phyloP scores from a whole-genome alignment of 306 rosid species.

The Medicago arabica region DNA sequence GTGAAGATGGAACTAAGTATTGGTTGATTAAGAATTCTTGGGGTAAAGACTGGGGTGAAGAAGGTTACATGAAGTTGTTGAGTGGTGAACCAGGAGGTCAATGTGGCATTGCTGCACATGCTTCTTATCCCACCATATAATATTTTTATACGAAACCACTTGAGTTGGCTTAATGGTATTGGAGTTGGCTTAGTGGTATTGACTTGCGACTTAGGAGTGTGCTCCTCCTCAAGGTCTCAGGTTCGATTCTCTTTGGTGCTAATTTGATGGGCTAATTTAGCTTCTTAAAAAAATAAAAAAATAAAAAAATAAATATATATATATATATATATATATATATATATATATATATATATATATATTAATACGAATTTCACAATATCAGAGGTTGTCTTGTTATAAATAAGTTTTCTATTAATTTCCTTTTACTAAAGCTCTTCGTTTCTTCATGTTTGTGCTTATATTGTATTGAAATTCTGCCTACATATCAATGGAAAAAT shows the following conservation, averaged over 20 bases:
- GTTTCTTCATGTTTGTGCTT: not conserved
- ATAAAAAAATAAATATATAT: too few species aligned
- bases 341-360: too few species aligned
- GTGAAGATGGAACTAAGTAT: not conserved
- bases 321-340: too few species aligned
- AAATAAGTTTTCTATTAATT: not conserved
- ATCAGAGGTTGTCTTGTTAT: not conserved
- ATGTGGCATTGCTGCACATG: not conserved
- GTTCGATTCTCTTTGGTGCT: too few species aligned
- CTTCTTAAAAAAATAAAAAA: too few species aligned
- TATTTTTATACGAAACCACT: not conserved
- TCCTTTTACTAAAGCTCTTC: not conserved
- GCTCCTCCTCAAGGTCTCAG: too few species aligned
- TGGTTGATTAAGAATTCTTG: conserved; percentile 40
- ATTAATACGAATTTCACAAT: not conserved
- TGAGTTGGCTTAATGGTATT: too few species aligned
- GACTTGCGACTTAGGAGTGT: too few species aligned
- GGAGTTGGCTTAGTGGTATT: too few species aligned
- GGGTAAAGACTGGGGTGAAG: conserved; percentile 12
- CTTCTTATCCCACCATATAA: conserved; percentile 21
- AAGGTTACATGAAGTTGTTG: conserved; percentile 22
- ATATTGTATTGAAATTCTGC: not conserved
- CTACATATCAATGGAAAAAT: too few species aligned
- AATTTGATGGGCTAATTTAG: too few species aligned
- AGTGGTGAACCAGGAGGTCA: conserved; percentile 9